phyloP scores from a whole-genome alignment of 1,284 basidiomycete species.

The Fomitopsis schrenkii region DNA sequence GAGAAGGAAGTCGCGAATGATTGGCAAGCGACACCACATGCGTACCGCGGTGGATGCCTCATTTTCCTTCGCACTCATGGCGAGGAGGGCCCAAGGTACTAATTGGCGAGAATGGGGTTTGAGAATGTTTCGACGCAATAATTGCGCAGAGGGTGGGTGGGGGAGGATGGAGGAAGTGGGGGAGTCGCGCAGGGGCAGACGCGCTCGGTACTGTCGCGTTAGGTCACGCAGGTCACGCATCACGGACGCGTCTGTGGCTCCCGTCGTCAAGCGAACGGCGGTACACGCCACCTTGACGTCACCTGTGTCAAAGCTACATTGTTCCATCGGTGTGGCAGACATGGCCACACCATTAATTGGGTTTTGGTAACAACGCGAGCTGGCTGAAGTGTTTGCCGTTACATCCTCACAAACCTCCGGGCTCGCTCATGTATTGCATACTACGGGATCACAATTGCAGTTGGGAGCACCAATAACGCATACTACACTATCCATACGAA shows the following conservation, averaged over 20 bases:
- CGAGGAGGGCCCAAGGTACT: neutral
- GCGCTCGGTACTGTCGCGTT: conserved; percentile 14
- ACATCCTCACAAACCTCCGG: too few relatives aligned
- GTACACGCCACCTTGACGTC: neutral
- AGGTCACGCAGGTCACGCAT: conserved; percentile 15
- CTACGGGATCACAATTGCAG: neutral
- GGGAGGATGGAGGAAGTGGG: neutral
- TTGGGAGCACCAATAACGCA: neutral
- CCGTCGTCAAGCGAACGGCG: neutral
- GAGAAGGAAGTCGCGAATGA: neutral
- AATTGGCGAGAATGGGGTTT: neutral
- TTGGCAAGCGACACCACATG: neutral
- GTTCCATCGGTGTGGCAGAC: too few relatives aligned
- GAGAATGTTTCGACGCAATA: neutral
- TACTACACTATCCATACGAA: neutral
- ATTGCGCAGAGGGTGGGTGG: neutral
- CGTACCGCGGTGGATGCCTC: neutral
- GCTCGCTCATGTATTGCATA: neutral
- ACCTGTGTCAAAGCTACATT: neutral
- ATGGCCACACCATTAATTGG: too few relatives aligned
- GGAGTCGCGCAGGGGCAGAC: conserved; percentile 1
- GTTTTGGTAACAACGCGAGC: too few relatives aligned
- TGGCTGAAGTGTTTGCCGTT: too few relatives aligned
- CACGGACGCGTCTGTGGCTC: conserved; percentile 1
- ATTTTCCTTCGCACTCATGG: conserved; percentile 30